Conservation (phyloP, 306 rosid species). For the Prinsepia uniflora region DNA sequence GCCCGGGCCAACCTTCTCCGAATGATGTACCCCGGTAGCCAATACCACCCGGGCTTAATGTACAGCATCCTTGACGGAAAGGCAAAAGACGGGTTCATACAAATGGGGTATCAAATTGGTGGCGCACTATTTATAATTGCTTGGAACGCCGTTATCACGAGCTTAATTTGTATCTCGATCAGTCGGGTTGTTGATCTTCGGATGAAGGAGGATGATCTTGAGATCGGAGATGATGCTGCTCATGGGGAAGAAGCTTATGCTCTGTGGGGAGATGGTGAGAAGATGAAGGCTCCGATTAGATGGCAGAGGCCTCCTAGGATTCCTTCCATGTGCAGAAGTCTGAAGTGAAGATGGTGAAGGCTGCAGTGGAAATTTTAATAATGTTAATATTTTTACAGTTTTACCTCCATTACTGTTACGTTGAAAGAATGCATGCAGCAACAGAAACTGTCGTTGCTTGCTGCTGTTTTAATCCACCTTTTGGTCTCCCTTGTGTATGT, state of each 20-base stretch:
- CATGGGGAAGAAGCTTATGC: slow-evolving; percentile 79
- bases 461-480: not conserved
- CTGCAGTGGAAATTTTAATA: not conserved
- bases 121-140: slow-evolving; percentile 54
- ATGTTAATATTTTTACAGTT: not conserved
- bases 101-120: slow-evolving; percentile 40
- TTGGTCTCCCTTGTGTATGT: not conserved
- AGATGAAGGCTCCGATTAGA: slow-evolving; percentile 25
- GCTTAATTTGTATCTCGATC: slow-evolving; percentile 48
- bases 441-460: slow-evolving; percentile 8
- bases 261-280: slow-evolving; percentile 80
- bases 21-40: slow-evolving; percentile 27
- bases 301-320: slow-evolving; percentile 29
- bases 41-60: slow-evolving; percentile 35
- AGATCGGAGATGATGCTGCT: slow-evolving; percentile 63
- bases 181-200: slow-evolving; percentile 42
- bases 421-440: not conserved
- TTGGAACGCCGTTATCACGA: slow-evolving; percentile 57
- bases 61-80: slow-evolving; percentile 19
- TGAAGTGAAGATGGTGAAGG: not conserved
- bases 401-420: not conserved
- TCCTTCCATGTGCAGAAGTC: slow-evolving; percentile 29
- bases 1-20: slow-evolving; percentile 45
- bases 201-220: slow-evolving; percentile 69
- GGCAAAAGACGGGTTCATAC: slow-evolving; percentile 27